A percentile compares a stretch with the other conserved stretches of the same genome.
Evolutionary conservation across 2,329 filamentous ascomycete genomes (phyloP).

Genomic region (Allantophomopsis lycopodina): DNA sequence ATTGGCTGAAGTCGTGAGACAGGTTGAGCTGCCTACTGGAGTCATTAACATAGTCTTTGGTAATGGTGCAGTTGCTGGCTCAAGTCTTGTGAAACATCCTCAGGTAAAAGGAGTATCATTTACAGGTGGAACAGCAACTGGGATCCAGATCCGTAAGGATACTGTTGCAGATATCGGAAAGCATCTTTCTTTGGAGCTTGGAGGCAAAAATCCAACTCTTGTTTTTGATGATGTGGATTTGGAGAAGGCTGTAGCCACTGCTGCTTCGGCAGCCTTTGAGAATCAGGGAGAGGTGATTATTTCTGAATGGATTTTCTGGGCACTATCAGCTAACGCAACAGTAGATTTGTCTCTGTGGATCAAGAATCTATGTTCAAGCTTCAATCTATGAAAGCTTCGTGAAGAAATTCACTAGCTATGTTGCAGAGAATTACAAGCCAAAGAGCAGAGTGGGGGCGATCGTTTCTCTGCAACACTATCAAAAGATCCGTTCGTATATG

Average conservation of each 20-base stretch:
- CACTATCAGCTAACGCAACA: no score
- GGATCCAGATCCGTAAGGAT: slow-evolving; percentile 17
- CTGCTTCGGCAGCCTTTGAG: slow-evolving; percentile 27
- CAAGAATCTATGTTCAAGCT: slow-evolving; percentile 7
- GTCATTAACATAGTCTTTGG: slow-evolving; percentile 21
- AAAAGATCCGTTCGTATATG: slow-evolving; percentile 3
- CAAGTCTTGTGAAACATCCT: slow-evolving; percentile 4
- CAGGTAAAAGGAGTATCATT: slow-evolving; percentile 18
- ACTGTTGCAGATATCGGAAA: slow-evolving; percentile 19
- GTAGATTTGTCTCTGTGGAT: slow-evolving; percentile 19
- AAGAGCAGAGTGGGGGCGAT: slow-evolving; percentile 1
- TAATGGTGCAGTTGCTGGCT: slow-evolving; percentile 12
- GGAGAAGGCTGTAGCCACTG: slow-evolving; percentile 24
- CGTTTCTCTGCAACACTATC: slow-evolving; percentile 3
- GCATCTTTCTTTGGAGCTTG: slow-evolving; percentile 24
- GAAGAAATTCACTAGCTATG: slow-evolving; percentile 2
- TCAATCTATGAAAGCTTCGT: slow-evolving; percentile 6
- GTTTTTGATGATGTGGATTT: slow-evolving; percentile 28
- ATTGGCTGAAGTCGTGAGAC: slow-evolving; percentile 12
- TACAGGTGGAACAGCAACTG: slow-evolving; percentile 19
- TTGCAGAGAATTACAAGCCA: slow-evolving; percentile 1
- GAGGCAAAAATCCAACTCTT: slow-evolving; percentile 26
- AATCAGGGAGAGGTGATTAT: slow-evolving; percentile 18
- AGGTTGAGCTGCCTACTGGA: slow-evolving; percentile 14
- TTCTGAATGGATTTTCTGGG: neutral